Conservation (phyloP, 176 grass and related monocot species). For the Hyparrhenia diplandra region DNA sequence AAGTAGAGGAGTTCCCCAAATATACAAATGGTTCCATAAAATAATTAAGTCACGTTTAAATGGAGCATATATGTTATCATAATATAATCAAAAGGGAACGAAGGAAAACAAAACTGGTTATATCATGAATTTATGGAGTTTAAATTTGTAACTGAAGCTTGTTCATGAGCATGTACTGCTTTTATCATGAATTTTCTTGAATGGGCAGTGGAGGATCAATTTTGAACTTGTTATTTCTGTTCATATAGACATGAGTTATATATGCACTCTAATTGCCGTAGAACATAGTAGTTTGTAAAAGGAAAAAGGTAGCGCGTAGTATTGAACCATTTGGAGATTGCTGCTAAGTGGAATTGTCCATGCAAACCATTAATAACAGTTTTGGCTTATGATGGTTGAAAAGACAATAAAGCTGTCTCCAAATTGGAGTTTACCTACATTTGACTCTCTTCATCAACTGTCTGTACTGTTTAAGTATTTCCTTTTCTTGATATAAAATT, state of each 20-base stretch:
- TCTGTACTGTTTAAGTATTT: neutral
- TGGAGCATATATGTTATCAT: neutral
- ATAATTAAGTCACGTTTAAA: neutral
- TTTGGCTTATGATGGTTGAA: neutral
- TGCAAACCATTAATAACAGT: neutral
- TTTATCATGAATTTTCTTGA: neutral
- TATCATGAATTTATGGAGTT: neutral
- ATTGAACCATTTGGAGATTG: neutral
- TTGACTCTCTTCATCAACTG: neutral
- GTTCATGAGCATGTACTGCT: neutral
- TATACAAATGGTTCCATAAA: neutral
- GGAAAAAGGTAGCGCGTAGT: neutral
- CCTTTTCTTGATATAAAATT: neutral
- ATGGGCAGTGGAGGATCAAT: neutral
- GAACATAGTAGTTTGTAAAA: neutral
- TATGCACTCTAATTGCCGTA: neutral
- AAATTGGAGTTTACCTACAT: neutral
- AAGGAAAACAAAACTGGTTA: neutral
- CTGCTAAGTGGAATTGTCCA: neutral
- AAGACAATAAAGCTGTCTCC: neutral
- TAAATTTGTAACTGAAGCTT: neutral
- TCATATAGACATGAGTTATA: neutral
- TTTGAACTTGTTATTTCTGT: neutral
- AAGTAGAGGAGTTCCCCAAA: neutral
- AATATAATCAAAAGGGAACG: neutral